Conservation (phyloP, 2,329 filamentous ascomycete genomes). For the Xylaria polymorpha region DNA sequence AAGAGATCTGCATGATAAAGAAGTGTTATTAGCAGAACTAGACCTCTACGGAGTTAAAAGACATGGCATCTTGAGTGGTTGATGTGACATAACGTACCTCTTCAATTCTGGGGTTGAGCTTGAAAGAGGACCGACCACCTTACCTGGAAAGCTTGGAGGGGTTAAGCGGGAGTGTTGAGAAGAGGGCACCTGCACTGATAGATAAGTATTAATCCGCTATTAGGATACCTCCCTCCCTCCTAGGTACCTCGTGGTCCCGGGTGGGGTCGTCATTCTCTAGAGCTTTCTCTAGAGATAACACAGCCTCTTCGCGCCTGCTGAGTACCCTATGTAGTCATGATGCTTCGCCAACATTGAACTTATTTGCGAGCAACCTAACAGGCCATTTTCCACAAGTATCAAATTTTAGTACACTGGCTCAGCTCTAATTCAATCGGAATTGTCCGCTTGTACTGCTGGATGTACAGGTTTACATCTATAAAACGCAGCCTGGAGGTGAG, state of each 20-base stretch:
- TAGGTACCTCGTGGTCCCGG: too few relatives aligned
- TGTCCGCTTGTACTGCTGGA: too few relatives aligned
- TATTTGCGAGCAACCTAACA: too few relatives aligned
- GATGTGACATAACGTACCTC: slow-evolving; percentile 32
- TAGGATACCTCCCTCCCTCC: background rate
- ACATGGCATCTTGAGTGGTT: slow-evolving; percentile 24
- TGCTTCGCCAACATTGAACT: too few relatives aligned
- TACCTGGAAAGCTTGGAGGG: slow-evolving; percentile 33
- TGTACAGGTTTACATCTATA: too few relatives aligned
- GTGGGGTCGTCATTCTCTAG: background rate
- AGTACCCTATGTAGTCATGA: too few relatives aligned
- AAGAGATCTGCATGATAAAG: slow-evolving; percentile 28
- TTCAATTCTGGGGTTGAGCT: slow-evolving; percentile 27
- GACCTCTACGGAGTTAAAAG: slow-evolving; percentile 14
- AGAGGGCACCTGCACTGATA: slow-evolving; percentile 10
- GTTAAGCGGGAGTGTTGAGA: slow-evolving; percentile 9
- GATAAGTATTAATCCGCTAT: background rate
- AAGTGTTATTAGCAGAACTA: slow-evolving; percentile 23
- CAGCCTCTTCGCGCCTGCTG: background rate
- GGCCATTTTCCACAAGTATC: too few relatives aligned
- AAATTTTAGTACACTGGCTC: too few relatives aligned
- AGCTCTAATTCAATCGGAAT: too few relatives aligned
- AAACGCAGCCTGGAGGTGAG: too few relatives aligned
- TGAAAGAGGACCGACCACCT: slow-evolving; percentile 22
- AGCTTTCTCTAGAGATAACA: background rate